Base-by-base conservation (phyloP, 2,329 filamentous ascomycete genomes). In the Ceratocystis papillata region DNA sequence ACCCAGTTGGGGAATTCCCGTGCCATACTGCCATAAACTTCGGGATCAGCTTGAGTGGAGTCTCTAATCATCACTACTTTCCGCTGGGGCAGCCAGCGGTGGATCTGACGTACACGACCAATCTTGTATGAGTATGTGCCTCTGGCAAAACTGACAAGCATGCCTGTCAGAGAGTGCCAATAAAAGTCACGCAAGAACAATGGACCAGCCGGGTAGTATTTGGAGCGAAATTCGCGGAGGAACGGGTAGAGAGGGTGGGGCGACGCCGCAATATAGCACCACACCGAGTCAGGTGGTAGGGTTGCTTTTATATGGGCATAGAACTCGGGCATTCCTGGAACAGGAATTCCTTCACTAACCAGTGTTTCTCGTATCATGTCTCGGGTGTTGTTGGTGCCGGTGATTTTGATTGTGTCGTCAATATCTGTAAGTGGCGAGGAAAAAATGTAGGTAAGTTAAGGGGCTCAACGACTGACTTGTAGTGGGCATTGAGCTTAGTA, bases 201-300 rank as follows among this genome's bases (percentile, higher is more conserved):
- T 28, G 90, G 90, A 10, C 93, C 93, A 2, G 81, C 81, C 0
- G 88, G 89, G 73, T 87, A 97, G 75, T 88, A 77, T 1, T 79
- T 73, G 65, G 86, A 77, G 45, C 90, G 80, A 76, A 97, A 97
- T 0, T 80, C 75, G 66, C 82, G 86, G 28, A 97, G 81, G 75
- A 96, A 94, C 0, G 89, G 88, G 73, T 96, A 96, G 8, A 97
- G 82, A 71, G 95, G 96, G 78, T 96, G 96, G 0, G 93, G 93
- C 0, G 91, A 96, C 0, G 93, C 92, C 0, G 90, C 95, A 60
- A 97, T 82, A 75, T 97, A 97, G 79, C 96, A 96, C 81, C 89
- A 96, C 0, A 90, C 83, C 1, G 90, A 87, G 7, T 81, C 79
- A 7, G 81, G 72, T 1, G 79, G 77, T 28, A 86, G 71, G 3